Evolutionary conservation across 805 yeast species (phyloP), one percentile per base, ranked within the genome.

Genomic region (Teunomyces cretensis): DNA sequence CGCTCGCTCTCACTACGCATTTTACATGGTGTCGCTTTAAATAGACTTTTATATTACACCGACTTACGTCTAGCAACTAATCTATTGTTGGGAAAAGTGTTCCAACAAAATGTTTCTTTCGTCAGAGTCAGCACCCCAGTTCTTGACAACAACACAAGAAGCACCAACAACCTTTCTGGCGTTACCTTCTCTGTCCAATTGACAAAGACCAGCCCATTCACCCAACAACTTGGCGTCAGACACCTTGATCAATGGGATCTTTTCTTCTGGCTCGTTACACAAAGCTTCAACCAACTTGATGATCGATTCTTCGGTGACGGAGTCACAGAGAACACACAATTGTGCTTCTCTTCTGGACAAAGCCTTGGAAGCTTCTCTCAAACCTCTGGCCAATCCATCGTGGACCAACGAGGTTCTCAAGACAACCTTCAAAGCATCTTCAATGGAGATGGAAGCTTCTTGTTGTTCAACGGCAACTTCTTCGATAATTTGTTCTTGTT

Each of bases 101-200:
- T 90, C 95, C 76, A 94, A 83, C 74, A 94, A 84, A 78, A 88
- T 86, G 81, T 83, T 80, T 81, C 97, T 89, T 81, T 92, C 99
- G 70, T 84, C 92, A 67, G 98, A 86, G 79, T 90, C 96, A 72
- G 89, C 96, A 89, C 99, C 99, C 98, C 98, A 94, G 96, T 90
- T 86, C 85, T 88, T 91, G 84, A 94, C 88, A 67, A 94, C 99
- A 72, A 92, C 97, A 79, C 96, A 92, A 67, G 98, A 91, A 78
- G 97, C 96, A 80, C 99, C 99, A 75, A 94, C 99, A 68, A 94
- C 98, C 89, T 94, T 94, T 84, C 97, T 90, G 80, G 98, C 97
- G 83, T 92, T 90, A 81, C 99, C 99, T 69, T 94, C 98, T 81
- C 97, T 89, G 95, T 94, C 98, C 69, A 92, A 85, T 80, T 90